Percentiles rank a stretch among this genome's conserved stretches.
These are phyloP conservation scores for Cryptococcus deneoformans DNA, from an alignment of 1,284 basidiomycete species.

Conservation along the genomic window DNA sequence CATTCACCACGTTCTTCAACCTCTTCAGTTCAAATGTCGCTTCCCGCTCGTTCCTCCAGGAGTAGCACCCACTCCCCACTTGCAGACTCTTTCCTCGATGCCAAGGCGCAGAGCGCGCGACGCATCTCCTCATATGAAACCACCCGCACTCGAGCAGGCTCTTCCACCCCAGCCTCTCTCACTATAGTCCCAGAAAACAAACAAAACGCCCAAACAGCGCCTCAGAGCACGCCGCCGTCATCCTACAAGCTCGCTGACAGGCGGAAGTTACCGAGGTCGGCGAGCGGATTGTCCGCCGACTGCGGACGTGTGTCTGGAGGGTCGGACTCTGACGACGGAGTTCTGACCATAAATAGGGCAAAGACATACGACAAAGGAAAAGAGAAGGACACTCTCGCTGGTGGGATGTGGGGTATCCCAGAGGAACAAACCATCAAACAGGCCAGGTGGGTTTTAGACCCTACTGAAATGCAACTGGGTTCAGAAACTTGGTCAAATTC, in stretches of 20 bases:
- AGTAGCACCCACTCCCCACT: neutral
- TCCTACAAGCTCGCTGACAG: neutral
- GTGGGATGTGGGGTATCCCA: neutral
- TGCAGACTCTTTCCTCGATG: constrained; percentile 8
- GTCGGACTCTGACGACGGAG: neutral
- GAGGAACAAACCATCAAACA: constrained; percentile 2
- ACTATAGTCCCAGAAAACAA: constrained; percentile 12
- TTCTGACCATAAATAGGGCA: constrained; percentile 6
- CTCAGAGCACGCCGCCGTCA: neutral
- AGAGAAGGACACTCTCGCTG: constrained; percentile 1
- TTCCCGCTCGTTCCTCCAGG: neutral
- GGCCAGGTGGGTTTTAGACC: constrained; percentile 32
- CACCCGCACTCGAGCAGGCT: neutral
- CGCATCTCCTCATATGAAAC: constrained; percentile 2
- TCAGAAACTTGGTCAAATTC: constrained; percentile 24
- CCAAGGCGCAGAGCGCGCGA: constrained; percentile 10
- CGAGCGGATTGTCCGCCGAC: neutral
- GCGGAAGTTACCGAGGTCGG: neutral
- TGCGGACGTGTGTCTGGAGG: neutral
- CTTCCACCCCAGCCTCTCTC: neutral
- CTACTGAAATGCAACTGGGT: constrained; percentile 21
- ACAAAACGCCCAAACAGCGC: neutral
- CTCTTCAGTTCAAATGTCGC: neutral
- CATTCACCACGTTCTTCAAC: too few species aligned
- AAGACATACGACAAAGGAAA: constrained; percentile 2